Conservation (phyloP, 768 basidiomycete genomes). For the Coprinopsis sp. region DNA sequence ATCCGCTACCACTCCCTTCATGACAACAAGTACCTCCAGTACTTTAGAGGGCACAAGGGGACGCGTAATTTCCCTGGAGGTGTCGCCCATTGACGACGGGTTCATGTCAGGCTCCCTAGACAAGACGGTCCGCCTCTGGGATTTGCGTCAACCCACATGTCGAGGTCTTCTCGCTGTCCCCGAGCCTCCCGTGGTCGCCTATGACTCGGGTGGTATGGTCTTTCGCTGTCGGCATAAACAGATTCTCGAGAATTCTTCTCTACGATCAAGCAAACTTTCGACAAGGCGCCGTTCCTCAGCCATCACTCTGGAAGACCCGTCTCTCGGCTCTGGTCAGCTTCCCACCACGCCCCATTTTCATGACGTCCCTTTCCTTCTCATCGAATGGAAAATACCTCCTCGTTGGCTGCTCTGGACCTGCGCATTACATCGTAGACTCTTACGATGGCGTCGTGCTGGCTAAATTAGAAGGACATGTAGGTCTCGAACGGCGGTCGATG, state of each 20-base stretch:
- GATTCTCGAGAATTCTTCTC: slow-evolving; percentile 74
- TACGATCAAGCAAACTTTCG: slow-evolving; percentile 85
- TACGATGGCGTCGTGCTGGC: slow-evolving; percentile 82
- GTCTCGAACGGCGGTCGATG: slow-evolving; percentile 68
- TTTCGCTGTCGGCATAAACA: slow-evolving; percentile 86
- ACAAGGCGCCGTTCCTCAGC: slow-evolving; percentile 90
- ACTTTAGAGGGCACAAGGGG: slow-evolving; percentile 94
- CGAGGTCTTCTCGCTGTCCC: slow-evolving; percentile 73
- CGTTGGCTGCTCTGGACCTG: slow-evolving; percentile 87
- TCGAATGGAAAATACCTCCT: slow-evolving; percentile 87
- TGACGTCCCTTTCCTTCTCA: slow-evolving; percentile 90
- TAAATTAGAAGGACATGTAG: slow-evolving; percentile 80
- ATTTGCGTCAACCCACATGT: slow-evolving; percentile 75
- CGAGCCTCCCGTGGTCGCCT: slow-evolving; percentile 68
- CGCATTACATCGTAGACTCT: slow-evolving; percentile 91
- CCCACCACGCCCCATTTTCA: slow-evolving; percentile 83
- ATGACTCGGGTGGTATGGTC: slow-evolving; percentile 76
- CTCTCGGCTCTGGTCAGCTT: slow-evolving; percentile 68
- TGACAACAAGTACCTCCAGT: slow-evolving; percentile 93
- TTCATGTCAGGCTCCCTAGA: slow-evolving; percentile 96
- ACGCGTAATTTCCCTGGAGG: slow-evolving; percentile 83
- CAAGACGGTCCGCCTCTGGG: slow-evolving; percentile 95
- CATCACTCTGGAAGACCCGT: slow-evolving; percentile 78
- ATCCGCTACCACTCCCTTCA: slow-evolving; percentile 93
- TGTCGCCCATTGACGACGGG: slow-evolving; percentile 89